Base-by-base conservation (phyloP, 148 eudicot genomes). In the Vaccinium macrocarpon region DNA sequence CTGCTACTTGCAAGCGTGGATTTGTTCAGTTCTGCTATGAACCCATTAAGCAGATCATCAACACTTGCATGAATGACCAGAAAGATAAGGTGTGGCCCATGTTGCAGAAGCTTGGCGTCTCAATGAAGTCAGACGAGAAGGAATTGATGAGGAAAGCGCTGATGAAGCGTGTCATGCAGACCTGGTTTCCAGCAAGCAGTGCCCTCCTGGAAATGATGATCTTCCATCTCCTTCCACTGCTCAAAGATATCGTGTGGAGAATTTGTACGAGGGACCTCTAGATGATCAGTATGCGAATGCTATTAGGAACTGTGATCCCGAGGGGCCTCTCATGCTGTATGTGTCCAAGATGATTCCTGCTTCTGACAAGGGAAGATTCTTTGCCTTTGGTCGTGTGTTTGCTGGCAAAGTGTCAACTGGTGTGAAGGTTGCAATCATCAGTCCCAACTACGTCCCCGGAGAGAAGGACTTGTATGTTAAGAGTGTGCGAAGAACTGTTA, bases 341-440 rank as follows among this genome's bases (percentile, higher is more conserved):
- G 97, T 94, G 16, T 93, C 97, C 25, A 94, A 94, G 91, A 94
- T 94, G 97, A 94, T 94, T 91, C 97, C 97, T 3, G 97, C 97
- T 13, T 91, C 95, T 79, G 97, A 92, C 85, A 94, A 94, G 88
- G 97, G 95, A n/a, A 87, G 97, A 80, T 94, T 94, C 90, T 94
- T 90, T 88, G 97, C 97, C 66, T 94, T 92, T 57, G 97, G 97
- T 52, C 97, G 97, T 90, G 97, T 94, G 6, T 94, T 94, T 51
- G 85, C 95, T 13, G 97, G 97, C 0, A 94, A 86, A 84, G 94
- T 94, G 8, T 85, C 95, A 1, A 94, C 95, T 35, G 97, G 97
- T 80, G 77, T 94, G 90, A 94, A 94, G 90, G 97, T 94, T 25
- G 92, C 95, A 78, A 94, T 94, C 77, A 94, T 94, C 95, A 95